A percentile compares a stretch with the other conserved stretches of the same genome.
Conservation (phyloP, 129 eudicot species). For the Oenanthe sinensis region DNA sequence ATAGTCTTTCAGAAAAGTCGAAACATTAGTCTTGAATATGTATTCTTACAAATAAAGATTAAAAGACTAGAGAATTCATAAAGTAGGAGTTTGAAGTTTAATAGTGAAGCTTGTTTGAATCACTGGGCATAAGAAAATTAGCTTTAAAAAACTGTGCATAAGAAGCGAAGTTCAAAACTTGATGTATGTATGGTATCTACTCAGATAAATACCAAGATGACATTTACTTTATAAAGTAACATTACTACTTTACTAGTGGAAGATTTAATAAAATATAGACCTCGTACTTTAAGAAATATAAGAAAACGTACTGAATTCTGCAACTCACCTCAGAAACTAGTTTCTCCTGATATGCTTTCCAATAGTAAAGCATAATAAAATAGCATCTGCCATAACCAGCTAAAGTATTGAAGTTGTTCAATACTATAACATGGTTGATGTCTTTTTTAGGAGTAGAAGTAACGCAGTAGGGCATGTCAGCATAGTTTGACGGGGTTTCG, state of each 20-base stretch:
- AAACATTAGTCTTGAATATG: neutral
- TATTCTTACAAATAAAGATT: neutral
- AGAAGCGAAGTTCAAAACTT: neutral
- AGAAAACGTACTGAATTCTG: neutral
- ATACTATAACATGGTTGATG: neutral
- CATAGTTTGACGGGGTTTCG: neutral
- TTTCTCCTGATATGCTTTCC: neutral
- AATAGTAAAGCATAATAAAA: neutral
- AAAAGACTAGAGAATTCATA: neutral
- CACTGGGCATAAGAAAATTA: too few species aligned
- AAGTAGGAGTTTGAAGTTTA: neutral
- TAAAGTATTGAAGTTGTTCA: too few species aligned
- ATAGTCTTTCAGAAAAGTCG: neutral
- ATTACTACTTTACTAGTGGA: neutral
- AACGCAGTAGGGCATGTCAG: neutral
- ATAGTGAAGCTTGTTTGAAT: neutral
- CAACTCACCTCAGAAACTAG: neutral
- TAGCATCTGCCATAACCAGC: neutral
- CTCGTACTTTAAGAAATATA: neutral
- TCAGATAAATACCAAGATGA: neutral
- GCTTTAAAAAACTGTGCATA: neutral
- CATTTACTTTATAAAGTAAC: too few species aligned
- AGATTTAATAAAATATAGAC: neutral
- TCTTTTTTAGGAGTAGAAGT: too few species aligned
- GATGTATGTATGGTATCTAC: neutral